These are phyloP conservation scores for Aspergillus ruber DNA, from an alignment of 2,329 filamentous ascomycete genomes.

Conservation along the genomic window DNA sequence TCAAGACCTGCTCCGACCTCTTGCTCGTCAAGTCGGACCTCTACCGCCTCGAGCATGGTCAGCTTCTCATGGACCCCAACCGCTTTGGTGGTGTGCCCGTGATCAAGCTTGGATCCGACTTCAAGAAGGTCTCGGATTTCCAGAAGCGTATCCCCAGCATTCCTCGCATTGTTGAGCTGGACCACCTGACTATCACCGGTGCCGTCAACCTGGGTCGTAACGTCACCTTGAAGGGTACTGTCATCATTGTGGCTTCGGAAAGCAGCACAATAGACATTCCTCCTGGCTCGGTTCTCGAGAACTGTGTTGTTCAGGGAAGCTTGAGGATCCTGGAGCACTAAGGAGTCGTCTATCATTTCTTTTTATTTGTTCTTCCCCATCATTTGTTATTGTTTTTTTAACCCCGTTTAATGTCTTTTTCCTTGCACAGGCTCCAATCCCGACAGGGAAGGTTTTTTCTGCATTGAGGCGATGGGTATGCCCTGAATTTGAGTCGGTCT, in stretches of 20 bases:
- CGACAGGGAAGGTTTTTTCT: too few relatives aligned
- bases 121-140: constrained; percentile 96
- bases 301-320: constrained; percentile 97
- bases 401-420: neutral
- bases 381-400: neutral
- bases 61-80: constrained; percentile 92
- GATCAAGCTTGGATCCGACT: constrained; percentile 97
- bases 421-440: too few relatives aligned
- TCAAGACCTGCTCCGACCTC: constrained; percentile 99
- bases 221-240: constrained; percentile 91
- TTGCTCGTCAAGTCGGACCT: constrained; percentile 99
- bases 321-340: constrained; percentile 68
- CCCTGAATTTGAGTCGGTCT: too few relatives aligned
- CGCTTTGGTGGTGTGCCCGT: constrained; percentile 94
- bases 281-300: constrained; percentile 93
- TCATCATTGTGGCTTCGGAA: constrained; percentile 98
- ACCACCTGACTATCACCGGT: constrained; percentile 92
- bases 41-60: constrained; percentile 97
- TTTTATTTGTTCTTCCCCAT: constrained; percentile 5
- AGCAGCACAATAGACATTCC: constrained; percentile 97
- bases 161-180: constrained; percentile 45
- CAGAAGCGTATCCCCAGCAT: constrained; percentile 47
- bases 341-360: constrained; percentile 5
- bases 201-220: constrained; percentile 94
- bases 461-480: too few relatives aligned